These are phyloP conservation scores for Zoysia matrella DNA, from an alignment of 202 grass and related monocot genomes.

Conservation along the genomic window DNA sequence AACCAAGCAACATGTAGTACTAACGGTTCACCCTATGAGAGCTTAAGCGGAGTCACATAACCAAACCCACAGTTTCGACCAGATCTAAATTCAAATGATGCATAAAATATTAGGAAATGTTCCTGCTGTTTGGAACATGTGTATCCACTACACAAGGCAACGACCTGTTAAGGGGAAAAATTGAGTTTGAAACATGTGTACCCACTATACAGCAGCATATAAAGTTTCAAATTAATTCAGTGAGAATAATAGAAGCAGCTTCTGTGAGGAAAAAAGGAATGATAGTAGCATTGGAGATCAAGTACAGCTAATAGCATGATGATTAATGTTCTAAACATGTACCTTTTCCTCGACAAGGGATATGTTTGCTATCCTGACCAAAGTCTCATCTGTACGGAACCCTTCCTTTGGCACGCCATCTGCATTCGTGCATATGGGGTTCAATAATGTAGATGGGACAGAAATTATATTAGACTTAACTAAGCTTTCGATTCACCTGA, in stretches of 20 bases:
- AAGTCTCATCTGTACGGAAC: conserved; percentile 63
- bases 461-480: conserved; percentile 31
- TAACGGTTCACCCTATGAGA: background rate
- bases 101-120: too few relatives aligned
- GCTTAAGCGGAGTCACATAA: background rate
- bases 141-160: too few relatives aligned
- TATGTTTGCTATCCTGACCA: conserved; percentile 88
- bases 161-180: background rate
- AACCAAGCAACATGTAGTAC: background rate
- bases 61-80: background rate
- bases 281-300: background rate
- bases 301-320: conserved; percentile 32
- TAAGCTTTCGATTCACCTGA: conserved; percentile 7
- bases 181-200: background rate
- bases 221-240: conserved; percentile 27
- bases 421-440: background rate
- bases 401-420: too few relatives aligned
- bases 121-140: too few relatives aligned
- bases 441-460: conserved; percentile 38
- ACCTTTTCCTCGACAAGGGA: conserved; percentile 95
- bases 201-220: background rate
- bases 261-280: too few relatives aligned
- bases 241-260: background rate
- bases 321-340: conserved; percentile 28
- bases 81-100: background rate